Evolutionary conservation across 768 basidiomycete species (phyloP).

Genomic region (Lactarius hatsudake): DNA sequence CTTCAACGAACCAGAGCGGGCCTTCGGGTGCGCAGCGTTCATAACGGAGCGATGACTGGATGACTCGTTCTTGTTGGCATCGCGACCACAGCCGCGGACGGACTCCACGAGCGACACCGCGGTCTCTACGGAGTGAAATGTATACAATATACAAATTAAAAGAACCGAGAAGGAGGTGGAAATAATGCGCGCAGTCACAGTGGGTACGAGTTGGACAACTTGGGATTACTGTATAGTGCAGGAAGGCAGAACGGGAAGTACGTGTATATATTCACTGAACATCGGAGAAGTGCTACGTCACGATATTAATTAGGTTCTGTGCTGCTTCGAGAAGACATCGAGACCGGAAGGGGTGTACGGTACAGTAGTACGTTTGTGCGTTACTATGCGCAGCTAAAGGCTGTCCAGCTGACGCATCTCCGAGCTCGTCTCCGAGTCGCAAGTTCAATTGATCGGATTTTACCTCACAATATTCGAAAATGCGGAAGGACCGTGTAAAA

Average conservation of each 20-base stretch:
- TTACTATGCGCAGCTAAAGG: no score
- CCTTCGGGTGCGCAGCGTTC: not conserved
- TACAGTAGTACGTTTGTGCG: no score
- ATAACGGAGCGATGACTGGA: not conserved
- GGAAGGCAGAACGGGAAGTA: not conserved
- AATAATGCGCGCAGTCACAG: not conserved
- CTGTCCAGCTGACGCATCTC: no score
- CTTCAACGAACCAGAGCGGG: not conserved
- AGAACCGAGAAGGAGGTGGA: not conserved
- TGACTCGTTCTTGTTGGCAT: not conserved
- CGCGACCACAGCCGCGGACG: not conserved
- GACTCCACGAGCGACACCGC: not conserved
- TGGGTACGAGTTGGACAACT: not conserved
- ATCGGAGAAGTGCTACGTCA: not conserved
- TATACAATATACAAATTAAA: not conserved
- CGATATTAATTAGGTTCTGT: no score
- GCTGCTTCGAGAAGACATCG: not conserved
- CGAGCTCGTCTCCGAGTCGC: no score
- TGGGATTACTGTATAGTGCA: not conserved
- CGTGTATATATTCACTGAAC: not conserved
- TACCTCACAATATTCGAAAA: no score
- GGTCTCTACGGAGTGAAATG: not conserved
- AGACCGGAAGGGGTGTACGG: no score
- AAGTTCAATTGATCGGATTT: no score
- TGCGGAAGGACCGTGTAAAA: no score